A percentile compares a stretch with the other conserved stretches of the same genome.
phyloP scores from a whole-genome alignment of 495 filamentous ascomycete genomes.

The Cercophora newfieldiana region DNA sequence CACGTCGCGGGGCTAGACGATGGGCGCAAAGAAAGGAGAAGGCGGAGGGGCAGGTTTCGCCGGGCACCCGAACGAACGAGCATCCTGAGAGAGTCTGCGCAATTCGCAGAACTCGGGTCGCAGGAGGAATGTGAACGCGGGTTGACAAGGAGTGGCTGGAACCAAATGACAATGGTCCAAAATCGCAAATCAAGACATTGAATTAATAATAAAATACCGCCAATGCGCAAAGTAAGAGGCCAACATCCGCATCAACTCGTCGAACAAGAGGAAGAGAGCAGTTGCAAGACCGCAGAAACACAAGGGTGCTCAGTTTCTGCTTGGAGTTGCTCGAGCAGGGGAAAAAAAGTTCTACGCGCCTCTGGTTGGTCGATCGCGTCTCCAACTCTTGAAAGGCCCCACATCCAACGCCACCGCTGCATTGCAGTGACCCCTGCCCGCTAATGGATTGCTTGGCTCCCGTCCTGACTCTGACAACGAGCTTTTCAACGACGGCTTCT shows the following conservation, averaged over 20 bases:
- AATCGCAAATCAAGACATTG: constrained; percentile 24
- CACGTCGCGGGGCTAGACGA: constrained; percentile 18
- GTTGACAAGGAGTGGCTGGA: background rate
- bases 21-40: constrained; percentile 19
- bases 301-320: background rate
- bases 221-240: background rate
- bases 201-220: constrained; percentile 13
- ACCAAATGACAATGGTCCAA: constrained; percentile 1
- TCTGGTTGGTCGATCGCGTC: background rate
- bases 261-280: background rate
- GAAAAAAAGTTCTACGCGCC: constrained; percentile 8
- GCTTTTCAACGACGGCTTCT: background rate
- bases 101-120: background rate
- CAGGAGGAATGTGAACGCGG: background rate
- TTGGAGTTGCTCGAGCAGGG: background rate
- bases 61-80: constrained; percentile 29
- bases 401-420: background rate
- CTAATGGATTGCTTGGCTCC: background rate
- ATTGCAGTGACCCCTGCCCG: background rate
- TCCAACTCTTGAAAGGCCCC: background rate
- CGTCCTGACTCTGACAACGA: background rate
- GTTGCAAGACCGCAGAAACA: background rate
- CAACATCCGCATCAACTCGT: background rate
- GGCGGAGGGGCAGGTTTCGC: constrained; percentile 24
- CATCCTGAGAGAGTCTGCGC: constrained; percentile 23